These are phyloP conservation scores for Rhodotorula babjevae DNA, from an alignment of 768 basidiomycete genomes.

Conservation along the genomic window DNA sequence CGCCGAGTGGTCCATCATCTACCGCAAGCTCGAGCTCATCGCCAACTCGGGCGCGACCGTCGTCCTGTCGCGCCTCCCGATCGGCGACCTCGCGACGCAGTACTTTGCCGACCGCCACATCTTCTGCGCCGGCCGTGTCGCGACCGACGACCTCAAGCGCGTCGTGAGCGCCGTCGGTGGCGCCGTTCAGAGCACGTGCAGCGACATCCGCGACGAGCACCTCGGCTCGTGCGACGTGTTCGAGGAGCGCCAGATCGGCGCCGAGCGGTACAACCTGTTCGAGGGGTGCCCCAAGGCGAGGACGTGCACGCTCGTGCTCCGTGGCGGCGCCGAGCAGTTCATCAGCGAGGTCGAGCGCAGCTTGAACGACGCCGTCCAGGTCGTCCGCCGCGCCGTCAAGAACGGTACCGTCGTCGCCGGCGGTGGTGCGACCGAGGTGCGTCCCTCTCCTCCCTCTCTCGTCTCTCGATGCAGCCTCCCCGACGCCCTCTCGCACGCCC, in stretches of 20 bases:
- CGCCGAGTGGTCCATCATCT: slow-evolving; percentile 99
- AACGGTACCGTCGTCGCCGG: slow-evolving; percentile 96
- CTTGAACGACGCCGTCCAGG: slow-evolving; percentile 98
- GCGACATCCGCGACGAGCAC: slow-evolving; percentile 80
- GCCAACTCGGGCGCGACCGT: slow-evolving; percentile 95
- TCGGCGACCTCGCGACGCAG: slow-evolving; percentile 96
- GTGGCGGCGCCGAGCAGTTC: slow-evolving; percentile 97
- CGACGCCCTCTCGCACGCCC: neutral
- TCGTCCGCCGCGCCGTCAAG: slow-evolving; percentile 93
- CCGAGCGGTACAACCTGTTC: slow-evolving; percentile 93
- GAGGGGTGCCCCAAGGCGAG: slow-evolving; percentile 87
- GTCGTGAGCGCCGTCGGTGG: slow-evolving; percentile 96
- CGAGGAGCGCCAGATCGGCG: slow-evolving; percentile 92
- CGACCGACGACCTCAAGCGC: slow-evolving; percentile 79
- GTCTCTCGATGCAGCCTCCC: neutral
- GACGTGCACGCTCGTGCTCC: slow-evolving; percentile 87
- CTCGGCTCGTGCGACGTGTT: slow-evolving; percentile 89
- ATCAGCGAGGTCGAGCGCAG: slow-evolving; percentile 97
- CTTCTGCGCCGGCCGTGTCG: slow-evolving; percentile 96
- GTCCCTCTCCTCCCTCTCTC: slow-evolving; percentile 15
- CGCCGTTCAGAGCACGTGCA: slow-evolving; percentile 87
- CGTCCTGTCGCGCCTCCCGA: slow-evolving; percentile 94
- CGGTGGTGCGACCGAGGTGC: slow-evolving; percentile 91
- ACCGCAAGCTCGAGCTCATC: slow-evolving; percentile 91
- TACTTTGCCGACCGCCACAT: slow-evolving; percentile 99